A percentile compares a stretch with the other conserved stretches of the same genome.
These are phyloP conservation scores for Chaetothyriales sp. DNA, from an alignment of 2,329 filamentous ascomycete species.

Conservation along the genomic window DNA sequence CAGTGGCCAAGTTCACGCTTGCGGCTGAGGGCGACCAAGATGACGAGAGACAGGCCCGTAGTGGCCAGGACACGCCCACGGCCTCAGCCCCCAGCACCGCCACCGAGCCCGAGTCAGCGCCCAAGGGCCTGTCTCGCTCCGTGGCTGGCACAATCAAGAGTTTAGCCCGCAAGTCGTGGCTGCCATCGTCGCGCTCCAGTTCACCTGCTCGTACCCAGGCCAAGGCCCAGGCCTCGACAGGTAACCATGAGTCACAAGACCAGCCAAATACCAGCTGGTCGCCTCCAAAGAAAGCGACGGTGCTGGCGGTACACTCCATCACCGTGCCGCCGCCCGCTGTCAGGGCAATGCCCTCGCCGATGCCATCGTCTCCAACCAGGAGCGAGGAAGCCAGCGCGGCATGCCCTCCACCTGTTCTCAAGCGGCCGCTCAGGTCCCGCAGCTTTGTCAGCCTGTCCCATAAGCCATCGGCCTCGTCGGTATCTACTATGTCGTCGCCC, in stretches of 20 bases:
- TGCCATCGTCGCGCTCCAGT: conserved; percentile 27
- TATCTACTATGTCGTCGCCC: conserved; percentile 23
- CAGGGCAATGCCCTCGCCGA: background rate
- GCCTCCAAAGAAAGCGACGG: conserved; percentile 6
- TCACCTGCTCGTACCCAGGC: conserved; percentile 25
- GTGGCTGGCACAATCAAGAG: conserved; percentile 37
- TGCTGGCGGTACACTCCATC: conserved; percentile 3
- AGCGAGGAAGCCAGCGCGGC: background rate
- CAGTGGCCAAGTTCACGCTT: conserved; percentile 23
- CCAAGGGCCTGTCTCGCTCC: conserved; percentile 27
- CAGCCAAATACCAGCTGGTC: conserved; percentile 11
- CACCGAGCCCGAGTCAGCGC: conserved; percentile 21
- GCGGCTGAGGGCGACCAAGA: conserved; percentile 25
- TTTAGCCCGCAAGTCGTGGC: conserved; percentile 38
- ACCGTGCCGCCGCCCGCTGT: conserved; percentile 3
- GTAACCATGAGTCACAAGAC: conserved; percentile 19
- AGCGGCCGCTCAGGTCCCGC: background rate
- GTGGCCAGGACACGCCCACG: background rate
- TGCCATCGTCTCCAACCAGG: too few relatives aligned
- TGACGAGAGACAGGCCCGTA: conserved; percentile 6
- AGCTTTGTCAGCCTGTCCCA: background rate
- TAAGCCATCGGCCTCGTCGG: conserved; percentile 5
- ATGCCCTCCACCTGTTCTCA: conserved; percentile 18
- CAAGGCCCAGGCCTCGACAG: background rate
- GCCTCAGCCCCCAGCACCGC: background rate